A percentile compares a stretch with the other conserved stretches of the same genome.
Conservation (phyloP, 495 filamentous ascomycete species). For the Aspergillus olivimuriae region DNA sequence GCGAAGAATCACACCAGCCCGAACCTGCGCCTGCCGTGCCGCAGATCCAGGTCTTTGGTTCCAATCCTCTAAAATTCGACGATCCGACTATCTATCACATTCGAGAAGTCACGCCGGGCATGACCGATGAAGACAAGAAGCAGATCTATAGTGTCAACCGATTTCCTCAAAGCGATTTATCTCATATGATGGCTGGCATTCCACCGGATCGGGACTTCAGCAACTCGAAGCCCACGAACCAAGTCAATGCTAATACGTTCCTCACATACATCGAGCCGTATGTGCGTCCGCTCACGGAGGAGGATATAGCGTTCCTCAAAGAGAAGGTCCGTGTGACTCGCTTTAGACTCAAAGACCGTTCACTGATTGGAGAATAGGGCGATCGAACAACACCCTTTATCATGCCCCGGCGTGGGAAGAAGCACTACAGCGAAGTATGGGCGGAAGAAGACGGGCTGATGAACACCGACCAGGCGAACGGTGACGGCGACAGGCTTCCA, state of each 20-base stretch:
- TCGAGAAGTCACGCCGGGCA: constrained; percentile 59
- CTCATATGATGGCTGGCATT: constrained; percentile 77
- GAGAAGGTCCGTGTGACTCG: constrained; percentile 62
- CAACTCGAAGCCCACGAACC: constrained; percentile 85
- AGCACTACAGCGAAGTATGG: constrained; percentile 84
- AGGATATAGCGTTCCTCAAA: constrained; percentile 88
- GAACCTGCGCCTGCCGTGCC: constrained; percentile 69
- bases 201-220: constrained; percentile 93
- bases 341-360: not conserved
- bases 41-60: constrained; percentile 77
- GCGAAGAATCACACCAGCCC: constrained; percentile 65
- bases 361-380: constrained; percentile 45
- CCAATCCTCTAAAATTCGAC: constrained; percentile 84
- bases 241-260: constrained; percentile 88
- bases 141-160: constrained; percentile 79
- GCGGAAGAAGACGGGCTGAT: constrained; percentile 82
- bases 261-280: constrained; percentile 82
- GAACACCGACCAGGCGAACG: constrained; percentile 53
- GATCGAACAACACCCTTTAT: constrained; percentile 78
- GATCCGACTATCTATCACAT: constrained; percentile 96
- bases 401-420: constrained; percentile 78
- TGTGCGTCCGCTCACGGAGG: constrained; percentile 84
- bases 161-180: constrained; percentile 75
- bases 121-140: constrained; percentile 74
- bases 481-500: constrained; percentile 56